Conservation (phyloP, 768 basidiomycete genomes). For the Russula griseocarnosa region DNA sequence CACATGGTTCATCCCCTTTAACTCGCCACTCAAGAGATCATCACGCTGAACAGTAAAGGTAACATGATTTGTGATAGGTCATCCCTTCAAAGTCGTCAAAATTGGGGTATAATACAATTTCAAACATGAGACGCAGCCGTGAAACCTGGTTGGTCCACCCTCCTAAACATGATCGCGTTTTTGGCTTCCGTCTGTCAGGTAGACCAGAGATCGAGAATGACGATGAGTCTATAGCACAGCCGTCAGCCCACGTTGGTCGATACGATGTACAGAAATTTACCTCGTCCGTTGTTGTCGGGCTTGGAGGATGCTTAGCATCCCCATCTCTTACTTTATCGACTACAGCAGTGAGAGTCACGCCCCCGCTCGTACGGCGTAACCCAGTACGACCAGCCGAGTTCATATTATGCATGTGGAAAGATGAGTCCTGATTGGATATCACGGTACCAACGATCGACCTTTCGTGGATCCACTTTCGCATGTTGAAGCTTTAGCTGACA, state of each 20-base stretch:
- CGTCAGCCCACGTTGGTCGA: neutral
- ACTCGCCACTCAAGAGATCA: too few species aligned
- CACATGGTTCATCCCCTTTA: too few species aligned
- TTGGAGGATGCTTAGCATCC: neutral
- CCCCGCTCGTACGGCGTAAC: neutral
- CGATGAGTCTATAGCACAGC: neutral
- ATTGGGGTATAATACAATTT: neutral
- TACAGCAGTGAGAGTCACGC: neutral
- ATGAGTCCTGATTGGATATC: neutral
- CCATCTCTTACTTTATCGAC: neutral
- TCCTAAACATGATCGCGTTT: neutral
- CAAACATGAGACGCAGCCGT: neutral
- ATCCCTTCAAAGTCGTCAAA: neutral
- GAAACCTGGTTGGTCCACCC: neutral
- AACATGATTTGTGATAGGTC: neutral
- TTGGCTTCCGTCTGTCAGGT: neutral
- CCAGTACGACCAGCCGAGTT: neutral
- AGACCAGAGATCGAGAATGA: neutral
- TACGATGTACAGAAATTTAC: neutral
- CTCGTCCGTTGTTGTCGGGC: neutral
- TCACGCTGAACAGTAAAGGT: neutral
- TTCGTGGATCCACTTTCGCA: constrained; percentile 7
- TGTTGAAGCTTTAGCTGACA: constrained; percentile 1
- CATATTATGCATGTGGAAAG: neutral
- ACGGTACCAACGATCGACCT: neutral